Conservation (phyloP, 345 rosid species). For the Leavenworthia alabamica region DNA sequence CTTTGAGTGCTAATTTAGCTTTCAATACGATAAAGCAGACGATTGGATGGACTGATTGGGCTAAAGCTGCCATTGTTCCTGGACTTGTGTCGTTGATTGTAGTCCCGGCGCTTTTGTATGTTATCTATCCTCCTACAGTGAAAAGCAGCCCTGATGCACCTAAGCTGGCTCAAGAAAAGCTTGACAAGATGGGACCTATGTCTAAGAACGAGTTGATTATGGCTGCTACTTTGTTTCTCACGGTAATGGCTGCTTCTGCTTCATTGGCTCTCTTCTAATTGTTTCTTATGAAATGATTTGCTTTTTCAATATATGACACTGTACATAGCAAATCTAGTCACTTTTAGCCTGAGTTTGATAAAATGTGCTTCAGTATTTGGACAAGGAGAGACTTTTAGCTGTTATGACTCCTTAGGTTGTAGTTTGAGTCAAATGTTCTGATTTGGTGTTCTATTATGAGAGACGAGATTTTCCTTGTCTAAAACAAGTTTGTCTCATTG, state of each 20-base stretch:
- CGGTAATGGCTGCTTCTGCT: conserved; percentile 46
- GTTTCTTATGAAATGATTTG: too few species aligned
- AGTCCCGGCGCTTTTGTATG: conserved; percentile 73
- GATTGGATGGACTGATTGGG: conserved; percentile 99
- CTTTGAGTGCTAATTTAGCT: conserved; percentile 83
- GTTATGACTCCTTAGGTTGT: background rate
- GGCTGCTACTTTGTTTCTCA: conserved; percentile 84
- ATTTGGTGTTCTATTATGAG: background rate
- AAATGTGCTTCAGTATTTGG: background rate
- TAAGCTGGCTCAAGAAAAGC: conserved; percentile 69
- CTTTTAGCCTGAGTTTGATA: background rate
- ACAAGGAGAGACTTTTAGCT: background rate
- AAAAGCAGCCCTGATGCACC: conserved; percentile 99
- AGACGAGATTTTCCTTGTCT: background rate
- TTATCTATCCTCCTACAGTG: conserved; percentile 83
- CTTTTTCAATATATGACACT: background rate
- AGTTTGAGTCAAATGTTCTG: background rate
- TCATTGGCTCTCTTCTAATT: background rate
- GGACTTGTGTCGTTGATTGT: conserved; percentile 80
- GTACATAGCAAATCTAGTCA: background rate
- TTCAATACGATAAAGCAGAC: conserved; percentile 65
- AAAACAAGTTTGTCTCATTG: conserved; percentile 1
- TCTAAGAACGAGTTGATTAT: conserved; percentile 75
- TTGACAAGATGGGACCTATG: conserved; percentile 99
- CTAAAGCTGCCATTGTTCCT: conserved; percentile 91